A percentile compares a stretch with the other conserved stretches of the same genome.
Evolutionary conservation across 257 asterid genomes (phyloP).

Genomic region (Solanum virginianum): DNA sequence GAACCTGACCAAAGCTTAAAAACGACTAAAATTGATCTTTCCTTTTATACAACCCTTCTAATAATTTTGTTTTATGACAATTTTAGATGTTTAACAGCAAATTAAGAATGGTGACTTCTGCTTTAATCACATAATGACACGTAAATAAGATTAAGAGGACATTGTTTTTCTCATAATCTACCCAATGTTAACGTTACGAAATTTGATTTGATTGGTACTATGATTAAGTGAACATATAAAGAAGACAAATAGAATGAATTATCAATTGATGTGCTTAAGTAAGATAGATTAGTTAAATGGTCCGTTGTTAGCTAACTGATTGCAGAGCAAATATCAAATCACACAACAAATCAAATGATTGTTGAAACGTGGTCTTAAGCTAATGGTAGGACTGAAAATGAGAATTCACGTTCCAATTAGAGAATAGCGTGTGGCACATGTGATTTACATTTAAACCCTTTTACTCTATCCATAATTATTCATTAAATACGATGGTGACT

Average conservation of each 20-base stretch:
- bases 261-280: background rate
- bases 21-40: background rate
- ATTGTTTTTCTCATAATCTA: background rate
- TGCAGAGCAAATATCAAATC: background rate
- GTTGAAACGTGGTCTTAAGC: background rate
- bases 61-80: background rate
- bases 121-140: background rate
- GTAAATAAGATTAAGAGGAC: background rate
- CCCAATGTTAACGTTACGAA: background rate
- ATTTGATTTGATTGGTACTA: background rate
- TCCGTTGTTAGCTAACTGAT: conserved; percentile 3
- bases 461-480: background rate
- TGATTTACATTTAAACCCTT: background rate
- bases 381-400: background rate
- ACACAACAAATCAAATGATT: background rate
- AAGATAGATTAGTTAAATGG: background rate
- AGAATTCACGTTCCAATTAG: background rate
- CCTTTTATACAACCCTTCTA: background rate
- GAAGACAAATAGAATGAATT: background rate
- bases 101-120: background rate
- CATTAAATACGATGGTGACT: background rate
- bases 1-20: background rate
- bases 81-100: background rate
- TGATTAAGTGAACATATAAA: background rate
- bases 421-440: background rate